Evolutionary conservation across 2,329 filamentous ascomycete genomes (phyloP), one percentile per base, ranked within the genome.

Genomic region (Colletotrichum chrysophilum): DNA sequence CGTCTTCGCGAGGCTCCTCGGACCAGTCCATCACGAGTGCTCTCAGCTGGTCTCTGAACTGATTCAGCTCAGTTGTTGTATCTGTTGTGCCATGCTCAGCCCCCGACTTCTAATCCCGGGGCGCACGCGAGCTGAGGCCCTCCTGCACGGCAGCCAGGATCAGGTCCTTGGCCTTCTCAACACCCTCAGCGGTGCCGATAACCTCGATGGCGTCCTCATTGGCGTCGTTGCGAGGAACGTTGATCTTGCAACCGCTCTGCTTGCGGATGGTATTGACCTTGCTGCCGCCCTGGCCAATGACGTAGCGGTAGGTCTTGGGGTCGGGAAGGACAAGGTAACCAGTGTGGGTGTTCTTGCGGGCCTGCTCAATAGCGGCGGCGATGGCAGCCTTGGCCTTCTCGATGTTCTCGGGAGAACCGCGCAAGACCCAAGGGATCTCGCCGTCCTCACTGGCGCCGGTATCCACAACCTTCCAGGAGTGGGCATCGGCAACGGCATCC

Each of bases 251-350:
- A 71, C 94, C 95, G 67, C 96, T 98, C 88, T 97, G 93, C 87
- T 95, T 95, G 79, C 97, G 93, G 83, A 99, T 98, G 56, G 92
- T 88, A 86, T 98, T 98, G 84, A 99, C 97, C 85, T 96, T 96
- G 84, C 92, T 94, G 75, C 97, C 97, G 75, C 94, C 94, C 78
- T 94, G 93, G 6, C 97, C 97, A 79, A 99, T 96, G 65, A 99
- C 95, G 78, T 94, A 94, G 77, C 96, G 92, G 88, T 98, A 98
- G 62, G 95, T 95, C 79, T 91, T 92, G 13, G 97, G 95, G 82
- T 99, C 96, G 0, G 96, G 94, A 52, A 99, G 90, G 78, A 97
- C 93, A 43, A 99, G 91, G 84, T 97, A 98, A 7, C 97, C 97
- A 1, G 93, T 95, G 6, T 93, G 92, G 61, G 89, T 93, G 82